These are phyloP conservation scores for Ascosphaera acerosa DNA, from an alignment of 2,329 filamentous ascomycete genomes.

Conservation along the genomic window DNA sequence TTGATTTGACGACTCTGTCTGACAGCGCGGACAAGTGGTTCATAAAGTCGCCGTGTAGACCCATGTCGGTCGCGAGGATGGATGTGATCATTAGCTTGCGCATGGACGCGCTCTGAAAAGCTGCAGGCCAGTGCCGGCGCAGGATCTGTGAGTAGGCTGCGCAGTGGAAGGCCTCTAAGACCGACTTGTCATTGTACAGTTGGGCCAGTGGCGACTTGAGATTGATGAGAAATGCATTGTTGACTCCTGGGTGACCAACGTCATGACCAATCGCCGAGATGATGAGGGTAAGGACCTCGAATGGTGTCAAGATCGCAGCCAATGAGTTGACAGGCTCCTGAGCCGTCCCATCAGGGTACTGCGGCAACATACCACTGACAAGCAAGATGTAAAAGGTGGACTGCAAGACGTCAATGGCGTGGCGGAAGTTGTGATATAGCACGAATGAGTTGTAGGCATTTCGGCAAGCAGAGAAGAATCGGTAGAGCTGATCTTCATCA, in stretches of 20 bases:
- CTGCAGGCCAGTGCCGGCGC: constrained; percentile 67
- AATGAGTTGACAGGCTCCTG: constrained; percentile 26
- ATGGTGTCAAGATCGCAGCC: constrained; percentile 51
- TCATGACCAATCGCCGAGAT: constrained; percentile 96
- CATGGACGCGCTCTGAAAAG: constrained; percentile 55
- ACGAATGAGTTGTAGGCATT: constrained; percentile 93
- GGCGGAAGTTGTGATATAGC: constrained; percentile 93
- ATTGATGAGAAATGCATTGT: constrained; percentile 85
- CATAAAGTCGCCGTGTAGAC: constrained; percentile 93
- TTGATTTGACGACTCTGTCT: constrained; percentile 40
- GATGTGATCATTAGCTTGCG: constrained; percentile 85
- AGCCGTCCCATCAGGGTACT: constrained; percentile 27
- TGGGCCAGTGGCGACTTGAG: constrained; percentile 83
- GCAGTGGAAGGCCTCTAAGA: constrained; percentile 91
- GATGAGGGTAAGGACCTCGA: constrained; percentile 69
- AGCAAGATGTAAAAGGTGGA: constrained; percentile 79
- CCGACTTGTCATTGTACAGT: constrained; percentile 88
- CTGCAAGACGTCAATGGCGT: constrained; percentile 88
- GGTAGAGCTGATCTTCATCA: constrained; percentile 45
- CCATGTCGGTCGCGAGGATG: constrained; percentile 96
- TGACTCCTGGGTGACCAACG: constrained; percentile 90
- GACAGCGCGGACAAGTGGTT: constrained; percentile 59
- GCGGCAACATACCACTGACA: constrained; percentile 47
- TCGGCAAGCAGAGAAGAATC: constrained; percentile 68
- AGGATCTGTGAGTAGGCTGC: constrained; percentile 93